These are phyloP conservation scores for Fusarium nelsonii DNA, from an alignment of 2,329 filamentous ascomycete genomes.

Conservation along the genomic window DNA sequence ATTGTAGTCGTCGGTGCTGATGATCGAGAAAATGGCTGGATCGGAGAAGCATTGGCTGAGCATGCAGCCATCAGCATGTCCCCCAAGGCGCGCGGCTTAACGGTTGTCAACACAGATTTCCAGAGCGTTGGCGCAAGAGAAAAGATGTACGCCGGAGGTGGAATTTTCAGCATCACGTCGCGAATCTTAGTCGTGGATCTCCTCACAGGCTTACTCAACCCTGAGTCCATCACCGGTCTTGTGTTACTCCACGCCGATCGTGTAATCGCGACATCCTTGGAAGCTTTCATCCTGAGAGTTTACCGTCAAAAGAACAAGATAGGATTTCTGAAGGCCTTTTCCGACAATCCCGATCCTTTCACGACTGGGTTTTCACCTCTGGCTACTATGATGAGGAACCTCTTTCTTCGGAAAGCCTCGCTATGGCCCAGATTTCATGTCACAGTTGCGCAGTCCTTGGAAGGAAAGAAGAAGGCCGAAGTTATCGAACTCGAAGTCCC, in stretches of 20 bases:
- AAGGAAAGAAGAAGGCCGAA: slow-evolving; percentile 93
- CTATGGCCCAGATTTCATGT: slow-evolving; percentile 96
- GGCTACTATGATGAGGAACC: slow-evolving; percentile 86
- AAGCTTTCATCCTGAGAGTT: slow-evolving; percentile 94
- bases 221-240: slow-evolving; percentile 87
- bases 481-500: slow-evolving; percentile 96
- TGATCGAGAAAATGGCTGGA: slow-evolving; percentile 95
- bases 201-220: slow-evolving; percentile 82
- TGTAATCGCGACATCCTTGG: slow-evolving; percentile 85
- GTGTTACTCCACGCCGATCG: slow-evolving; percentile 90
- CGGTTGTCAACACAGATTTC: slow-evolving; percentile 92
- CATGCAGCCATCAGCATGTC: slow-evolving; percentile 91
- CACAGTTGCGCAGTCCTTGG: slow-evolving; percentile 86
- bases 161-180: slow-evolving; percentile 95
- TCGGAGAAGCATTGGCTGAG: slow-evolving; percentile 94
- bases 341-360: slow-evolving; percentile 92
- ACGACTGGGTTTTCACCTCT: slow-evolving; percentile 89
- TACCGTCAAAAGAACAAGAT: slow-evolving; percentile 94
- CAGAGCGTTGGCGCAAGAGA: slow-evolving; percentile 88
- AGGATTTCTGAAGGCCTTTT: slow-evolving; percentile 96
- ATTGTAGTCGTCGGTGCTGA: slow-evolving; percentile 90
- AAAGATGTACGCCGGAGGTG: slow-evolving; percentile 90
- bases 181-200: slow-evolving; percentile 95
- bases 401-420: slow-evolving; percentile 89
- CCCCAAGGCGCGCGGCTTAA: slow-evolving; percentile 84